Conservation (phyloP, 345 rosid species). For the Heritiera littoralis region DNA sequence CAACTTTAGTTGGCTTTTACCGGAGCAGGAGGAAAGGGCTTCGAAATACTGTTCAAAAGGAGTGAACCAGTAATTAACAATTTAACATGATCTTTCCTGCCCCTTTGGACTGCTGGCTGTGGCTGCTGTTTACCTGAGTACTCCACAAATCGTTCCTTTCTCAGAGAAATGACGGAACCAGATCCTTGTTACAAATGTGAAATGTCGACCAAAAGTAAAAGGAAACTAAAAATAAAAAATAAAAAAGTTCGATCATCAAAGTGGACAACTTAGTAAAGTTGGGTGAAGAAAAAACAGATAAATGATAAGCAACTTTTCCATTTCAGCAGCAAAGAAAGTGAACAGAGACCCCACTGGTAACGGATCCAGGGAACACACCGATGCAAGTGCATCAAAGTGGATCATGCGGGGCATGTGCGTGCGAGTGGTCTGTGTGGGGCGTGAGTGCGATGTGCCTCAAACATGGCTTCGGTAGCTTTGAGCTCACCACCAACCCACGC, state of each 20-base stretch:
- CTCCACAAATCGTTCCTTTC: background rate
- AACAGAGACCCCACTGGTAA: constrained; percentile 13
- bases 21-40: too few relatives aligned
- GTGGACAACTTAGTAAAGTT: background rate
- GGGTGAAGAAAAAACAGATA: background rate
- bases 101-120: too few relatives aligned
- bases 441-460: background rate
- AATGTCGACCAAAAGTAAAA: background rate
- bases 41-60: too few relatives aligned
- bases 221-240: background rate
- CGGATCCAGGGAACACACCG: constrained; percentile 3
- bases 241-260: background rate
- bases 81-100: too few relatives aligned
- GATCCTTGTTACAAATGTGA: background rate
- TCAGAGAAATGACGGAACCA: background rate
- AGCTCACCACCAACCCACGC: background rate
- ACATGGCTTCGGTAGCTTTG: background rate
- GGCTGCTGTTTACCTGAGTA: too few relatives aligned
- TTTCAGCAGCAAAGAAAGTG: background rate
- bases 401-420: constrained; percentile 10
- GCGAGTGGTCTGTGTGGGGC: background rate
- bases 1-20: too few relatives aligned
- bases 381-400: background rate
- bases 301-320: background rate
- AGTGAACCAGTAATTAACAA: too few relatives aligned